Percentiles rank a stretch among this genome's conserved stretches.
Conservation (phyloP, 176 grass and related monocot species). For the Cenchrus fungigraminus region DNA sequence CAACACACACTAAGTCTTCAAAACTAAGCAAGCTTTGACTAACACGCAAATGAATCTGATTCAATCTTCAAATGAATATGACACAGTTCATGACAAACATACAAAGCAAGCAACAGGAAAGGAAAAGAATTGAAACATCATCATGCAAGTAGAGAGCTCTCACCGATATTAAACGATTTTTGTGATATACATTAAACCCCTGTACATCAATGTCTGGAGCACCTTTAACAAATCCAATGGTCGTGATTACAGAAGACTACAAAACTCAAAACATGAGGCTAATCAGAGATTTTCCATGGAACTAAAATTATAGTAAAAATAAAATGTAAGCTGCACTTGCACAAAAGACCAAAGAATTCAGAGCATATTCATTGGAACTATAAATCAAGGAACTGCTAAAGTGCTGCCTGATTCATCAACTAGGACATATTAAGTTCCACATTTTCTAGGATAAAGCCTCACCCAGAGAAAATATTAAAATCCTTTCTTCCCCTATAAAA, state of each 20-base stretch:
- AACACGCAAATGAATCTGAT: constrained; percentile 1
- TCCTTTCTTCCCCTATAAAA: constrained; percentile 39
- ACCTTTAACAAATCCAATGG: constrained; percentile 92
- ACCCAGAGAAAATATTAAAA: constrained; percentile 6
- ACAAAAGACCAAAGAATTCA: neutral
- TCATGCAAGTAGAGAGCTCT: constrained; percentile 46
- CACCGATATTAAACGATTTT: constrained; percentile 93
- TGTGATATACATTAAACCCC: constrained; percentile 97
- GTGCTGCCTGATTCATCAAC: constrained; percentile 5
- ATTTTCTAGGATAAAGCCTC: constrained; percentile 11
- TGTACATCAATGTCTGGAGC: constrained; percentile 91
- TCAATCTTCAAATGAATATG: constrained; percentile 12
- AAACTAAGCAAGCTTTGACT: neutral
- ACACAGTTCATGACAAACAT: neutral
- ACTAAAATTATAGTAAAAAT: constrained; percentile 18
- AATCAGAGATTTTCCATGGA: constrained; percentile 20
- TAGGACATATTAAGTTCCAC: constrained; percentile 27
- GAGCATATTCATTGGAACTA: constrained; percentile 7
- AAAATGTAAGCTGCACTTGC: constrained; percentile 8
- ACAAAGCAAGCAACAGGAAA: neutral
- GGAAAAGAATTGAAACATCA: constrained; percentile 29
- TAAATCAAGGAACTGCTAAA: neutral
- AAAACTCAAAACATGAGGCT: constrained; percentile 28
- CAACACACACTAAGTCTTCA: neutral
- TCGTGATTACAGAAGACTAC: constrained; percentile 76